Conservation (phyloP, 352 stramenopile genomes). For the Globisporangium irregulare region DNA sequence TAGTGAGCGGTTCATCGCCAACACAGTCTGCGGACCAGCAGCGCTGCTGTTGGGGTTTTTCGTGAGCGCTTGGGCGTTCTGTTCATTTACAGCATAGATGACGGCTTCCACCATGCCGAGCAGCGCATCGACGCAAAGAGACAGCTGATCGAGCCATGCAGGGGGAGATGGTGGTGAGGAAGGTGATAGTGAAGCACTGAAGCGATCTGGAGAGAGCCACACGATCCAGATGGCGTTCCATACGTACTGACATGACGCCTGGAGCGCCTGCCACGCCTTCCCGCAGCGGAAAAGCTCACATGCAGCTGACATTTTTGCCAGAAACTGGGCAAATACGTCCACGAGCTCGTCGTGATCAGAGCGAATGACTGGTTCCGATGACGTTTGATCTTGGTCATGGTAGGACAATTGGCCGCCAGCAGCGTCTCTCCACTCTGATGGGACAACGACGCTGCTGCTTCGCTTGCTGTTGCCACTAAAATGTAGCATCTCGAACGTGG, state of each 20-base stretch:
- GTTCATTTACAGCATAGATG: slow-evolving; percentile 17
- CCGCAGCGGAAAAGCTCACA: slow-evolving; percentile 44
- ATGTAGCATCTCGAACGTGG: slow-evolving; percentile 35
- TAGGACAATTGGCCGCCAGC: background rate
- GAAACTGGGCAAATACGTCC: slow-evolving; percentile 27
- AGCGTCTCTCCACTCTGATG: background rate
- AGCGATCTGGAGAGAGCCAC: slow-evolving; percentile 48
- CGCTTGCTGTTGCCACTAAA: background rate
- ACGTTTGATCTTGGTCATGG: background rate
- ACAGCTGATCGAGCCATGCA: slow-evolving; percentile 21
- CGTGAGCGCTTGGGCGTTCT: slow-evolving; percentile 1
- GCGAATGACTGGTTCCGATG: too few relatives aligned
- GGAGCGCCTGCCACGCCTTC: slow-evolving; percentile 55
- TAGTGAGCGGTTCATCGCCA: slow-evolving; percentile 12
- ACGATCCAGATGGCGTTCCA: slow-evolving; percentile 52
- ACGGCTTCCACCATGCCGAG: slow-evolving; percentile 59
- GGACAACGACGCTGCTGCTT: background rate
- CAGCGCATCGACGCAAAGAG: slow-evolving; percentile 36
- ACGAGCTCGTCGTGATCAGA: slow-evolving; percentile 1
- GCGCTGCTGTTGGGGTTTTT: background rate
- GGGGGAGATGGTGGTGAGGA: slow-evolving; percentile 7
- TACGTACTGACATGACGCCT: slow-evolving; percentile 48
- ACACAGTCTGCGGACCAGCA: background rate
- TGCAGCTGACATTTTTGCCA: slow-evolving; percentile 37
- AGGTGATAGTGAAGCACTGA: slow-evolving; percentile 11